Base-by-base conservation (phyloP, 371 early-diverging fungal species). In the Mortierella sp. region DNA sequence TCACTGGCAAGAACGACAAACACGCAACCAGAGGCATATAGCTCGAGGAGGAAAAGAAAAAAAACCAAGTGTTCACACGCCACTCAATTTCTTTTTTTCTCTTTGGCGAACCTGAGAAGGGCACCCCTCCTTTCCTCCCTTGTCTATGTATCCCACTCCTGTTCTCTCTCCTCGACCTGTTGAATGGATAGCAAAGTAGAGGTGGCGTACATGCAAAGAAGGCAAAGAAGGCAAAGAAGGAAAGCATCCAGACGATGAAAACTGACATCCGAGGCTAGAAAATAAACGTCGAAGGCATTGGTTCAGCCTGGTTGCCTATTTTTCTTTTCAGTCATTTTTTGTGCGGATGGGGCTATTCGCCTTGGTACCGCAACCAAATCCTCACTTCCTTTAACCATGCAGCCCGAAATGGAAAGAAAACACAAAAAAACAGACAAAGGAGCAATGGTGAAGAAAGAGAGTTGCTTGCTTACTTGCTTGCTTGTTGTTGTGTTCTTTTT, bases 341-440 rank as follows among this genome's bases (percentile, higher is more conserved):
- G 37, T 34, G 19, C 14, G 61, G 59, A 31, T 61, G 61, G 37
- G 61, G 5, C 28, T 31, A 59, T 4, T n/a, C 1, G 14, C 28
- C 19, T 57, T 28, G 28, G 28, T 11, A 28, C 6, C 13, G 28
- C 28, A 57, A 57, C 13, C 57, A 21, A 0, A 3, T 21, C 1
- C 16, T 21, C 24, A 24, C 43, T 40, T 19, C 53, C 53, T 21
- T 53, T 48, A 1, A 48, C 14, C 48, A 48, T 5, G 48, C 1
- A 2, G 61, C 61, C 61, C 37, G 34, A 61, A 61, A 61, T 61
- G 61, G 31, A 61, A 61, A 61, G 61, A 34, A 61, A 61, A 61
- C 19, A 3, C 6, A 31, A 61, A 61, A 61, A 31, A 16, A 19
- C 31, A 5, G 28, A 59, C 31, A 19, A 2, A 3, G 19, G 14